Evolutionary conservation across 208 protist genomes (phyloP).

Genomic region (Acanthamoeba castellanii): DNA sequence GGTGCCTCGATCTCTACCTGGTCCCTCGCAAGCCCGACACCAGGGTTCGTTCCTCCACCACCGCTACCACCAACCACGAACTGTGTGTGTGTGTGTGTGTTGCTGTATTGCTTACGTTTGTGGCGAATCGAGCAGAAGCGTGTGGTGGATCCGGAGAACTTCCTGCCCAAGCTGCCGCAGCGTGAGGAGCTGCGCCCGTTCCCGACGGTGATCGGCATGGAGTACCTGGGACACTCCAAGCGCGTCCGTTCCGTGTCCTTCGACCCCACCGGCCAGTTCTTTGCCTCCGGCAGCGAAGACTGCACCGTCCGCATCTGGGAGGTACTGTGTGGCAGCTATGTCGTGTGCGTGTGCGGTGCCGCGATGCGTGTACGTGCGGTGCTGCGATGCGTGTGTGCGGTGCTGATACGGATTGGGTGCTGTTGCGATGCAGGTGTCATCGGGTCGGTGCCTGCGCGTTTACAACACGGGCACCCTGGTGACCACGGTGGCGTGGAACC

Average conservation of each 20-base stretch:
- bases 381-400: background rate
- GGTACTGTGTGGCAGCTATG: background rate
- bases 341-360: background rate
- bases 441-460: slow-evolving; percentile 92
- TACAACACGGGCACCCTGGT: slow-evolving; percentile 86
- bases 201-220: slow-evolving; percentile 96
- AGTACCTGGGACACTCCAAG: slow-evolving; percentile 97
- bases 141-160: slow-evolving; percentile 92
- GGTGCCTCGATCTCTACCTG: slow-evolving; percentile 99
- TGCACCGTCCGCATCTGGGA: slow-evolving; percentile 98
- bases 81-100: no score
- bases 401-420: background rate
- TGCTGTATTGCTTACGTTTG: background rate
- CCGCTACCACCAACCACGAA: background rate
- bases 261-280: slow-evolving; percentile 97
- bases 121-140: slow-evolving; percentile 16
- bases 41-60: slow-evolving; percentile 77
- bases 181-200: slow-evolving; percentile 99
- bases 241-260: slow-evolving; percentile 95
- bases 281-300: slow-evolving; percentile 97
- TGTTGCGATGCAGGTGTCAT: slow-evolving; percentile 88
- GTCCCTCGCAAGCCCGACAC: slow-evolving; percentile 94
- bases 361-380: background rate
- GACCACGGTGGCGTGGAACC: slow-evolving; percentile 96
- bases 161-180: slow-evolving; percentile 98